These are phyloP conservation scores for Aspergillus melleus DNA, from an alignment of 2,329 filamentous ascomycete genomes.

Conservation along the genomic window DNA sequence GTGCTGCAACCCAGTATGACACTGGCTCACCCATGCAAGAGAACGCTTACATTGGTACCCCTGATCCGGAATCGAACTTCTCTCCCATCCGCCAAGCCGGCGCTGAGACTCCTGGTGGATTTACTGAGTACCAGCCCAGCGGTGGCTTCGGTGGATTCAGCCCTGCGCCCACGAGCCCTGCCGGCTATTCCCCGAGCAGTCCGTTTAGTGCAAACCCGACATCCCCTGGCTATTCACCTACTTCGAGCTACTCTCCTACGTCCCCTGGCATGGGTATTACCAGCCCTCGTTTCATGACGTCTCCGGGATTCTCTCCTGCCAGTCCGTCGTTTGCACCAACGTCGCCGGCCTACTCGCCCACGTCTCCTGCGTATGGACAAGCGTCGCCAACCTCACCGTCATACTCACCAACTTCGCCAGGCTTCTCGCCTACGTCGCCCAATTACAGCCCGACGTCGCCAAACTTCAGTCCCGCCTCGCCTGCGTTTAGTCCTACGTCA, in stretches of 20 bases:
- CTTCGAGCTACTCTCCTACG: conserved; percentile 68
- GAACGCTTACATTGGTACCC: conserved; percentile 61
- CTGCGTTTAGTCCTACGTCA: conserved; percentile 57
- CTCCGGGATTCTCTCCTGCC: conserved; percentile 55
- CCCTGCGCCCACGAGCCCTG: conserved; percentile 67
- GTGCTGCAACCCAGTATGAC: conserved; percentile 93
- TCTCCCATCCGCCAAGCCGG: conserved; percentile 75
- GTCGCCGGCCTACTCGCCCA: conserved; percentile 71
- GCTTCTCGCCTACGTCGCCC: conserved; percentile 59
- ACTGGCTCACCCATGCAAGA: conserved; percentile 64
- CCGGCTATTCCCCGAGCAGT: conserved; percentile 65
- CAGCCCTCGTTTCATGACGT: conserved; percentile 57
- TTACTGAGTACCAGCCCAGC: conserved; percentile 66
- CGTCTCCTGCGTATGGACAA: conserved; percentile 69
- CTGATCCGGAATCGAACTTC: conserved; percentile 61
- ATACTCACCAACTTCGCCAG: conserved; percentile 57
- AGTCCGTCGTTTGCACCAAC: conserved; percentile 56
- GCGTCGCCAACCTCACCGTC: conserved; percentile 62
- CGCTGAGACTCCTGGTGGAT: conserved; percentile 56
- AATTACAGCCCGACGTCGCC: conserved; percentile 63
- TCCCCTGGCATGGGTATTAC: conserved; percentile 65
- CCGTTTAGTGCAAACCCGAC: conserved; percentile 73
- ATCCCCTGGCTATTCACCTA: conserved; percentile 67
- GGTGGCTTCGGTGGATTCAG: conserved; percentile 67
- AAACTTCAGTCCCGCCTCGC: conserved; percentile 53